Base-by-base conservation (phyloP, 805 yeast genomes). In the Torulaspora indica region DNA sequence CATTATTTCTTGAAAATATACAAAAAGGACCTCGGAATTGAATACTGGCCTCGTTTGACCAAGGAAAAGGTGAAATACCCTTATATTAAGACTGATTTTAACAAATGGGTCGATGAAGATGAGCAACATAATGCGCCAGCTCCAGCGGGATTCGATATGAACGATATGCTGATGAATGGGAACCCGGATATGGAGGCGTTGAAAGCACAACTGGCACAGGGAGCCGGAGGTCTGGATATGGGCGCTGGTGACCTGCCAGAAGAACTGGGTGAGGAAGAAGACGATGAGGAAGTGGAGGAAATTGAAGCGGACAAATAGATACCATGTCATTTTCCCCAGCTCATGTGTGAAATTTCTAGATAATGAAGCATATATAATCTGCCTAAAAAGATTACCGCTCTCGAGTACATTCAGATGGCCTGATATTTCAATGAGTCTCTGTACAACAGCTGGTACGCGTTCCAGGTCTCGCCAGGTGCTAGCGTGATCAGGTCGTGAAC, bases 81-180 rank as follows among this genome's bases (percentile, higher is more conserved):
- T 53, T 86, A 77, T 68, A 78, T 91, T 63, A 85, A 86, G 73
- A 91, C 98, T 10, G 98, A 91, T 63, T 91, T 91, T 62, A 96
- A 90, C 71, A 86, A 82, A 67, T 91, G 98, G 98, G 95, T 86
- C 32, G 98, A 91, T 63, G 98, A 91, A 72, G 98, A 91, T 63
- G 98, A 91, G 69, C 98, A 91, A 69, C 89, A 87, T 32, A 34
- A 40, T 13, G 52, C 46, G 8, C 48, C 52, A 30, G 34, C 47
- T 8, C 40, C 45, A 17, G 90, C 81, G 46, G 72, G 67, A 22
- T 63, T 53, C 34, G 55, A 50, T 20, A 58, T 56, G 24, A 72
- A 65, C 34, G 70, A 64, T 13, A 43, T 43, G 47, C 8, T 46
- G 41, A 43, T 44, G 51, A 43, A 41, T 32, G 52, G 52, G 14